Base-by-base conservation (phyloP, 768 basidiomycete genomes). In the Termitomyces sp. region DNA sequence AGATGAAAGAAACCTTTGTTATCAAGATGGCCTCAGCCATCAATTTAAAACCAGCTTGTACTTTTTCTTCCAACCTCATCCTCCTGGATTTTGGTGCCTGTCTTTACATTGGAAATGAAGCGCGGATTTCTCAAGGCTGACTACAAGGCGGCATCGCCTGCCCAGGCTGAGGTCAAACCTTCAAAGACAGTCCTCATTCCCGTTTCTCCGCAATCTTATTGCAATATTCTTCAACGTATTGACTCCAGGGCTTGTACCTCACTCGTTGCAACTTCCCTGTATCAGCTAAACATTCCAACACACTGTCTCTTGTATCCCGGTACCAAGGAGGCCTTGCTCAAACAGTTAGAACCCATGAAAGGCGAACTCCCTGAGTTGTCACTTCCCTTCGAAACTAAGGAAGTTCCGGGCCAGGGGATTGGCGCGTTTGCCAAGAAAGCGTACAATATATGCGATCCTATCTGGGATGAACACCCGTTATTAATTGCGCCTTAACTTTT, bases 361-460 rank as follows among this genome's bases (percentile, higher is more conserved):
- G 34, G 4, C 5, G 2, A 6, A 18, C 6, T 9, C 13, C 11
- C 37, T 18, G 1, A 12, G 9, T 8, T 5, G 27, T 30, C n/a
- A 18, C 2, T 6, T 20, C 12, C 52, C 6, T 36, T 50, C 36
- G 22, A 8, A 42, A 27, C 47, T 18, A 20, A 34, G 27, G 50
- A 59, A 16, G 41, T 53, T 41, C 46, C 62, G 16, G 61, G 61
- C 2, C 53, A 58, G n/a, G 65, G 67, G 11, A 39, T 20, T 18
- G 63, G 58, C 20, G 27, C 52, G 27, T 63, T 60, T 37, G 37
- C 58, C 9, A 51, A 12, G 3, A 56, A 51, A 18, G 57, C 45
- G 4, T 34, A 57, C 16, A 30, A 51, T 12, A 45, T 54, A 30
- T 63, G 65, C 15, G 63, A 66, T 34, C 22, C 49, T 27, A 55